A percentile compares a stretch with the other conserved stretches of the same genome.
These are phyloP conservation scores for Psidium guajava DNA, from an alignment of 345 rosid species.

Conservation along the genomic window DNA sequence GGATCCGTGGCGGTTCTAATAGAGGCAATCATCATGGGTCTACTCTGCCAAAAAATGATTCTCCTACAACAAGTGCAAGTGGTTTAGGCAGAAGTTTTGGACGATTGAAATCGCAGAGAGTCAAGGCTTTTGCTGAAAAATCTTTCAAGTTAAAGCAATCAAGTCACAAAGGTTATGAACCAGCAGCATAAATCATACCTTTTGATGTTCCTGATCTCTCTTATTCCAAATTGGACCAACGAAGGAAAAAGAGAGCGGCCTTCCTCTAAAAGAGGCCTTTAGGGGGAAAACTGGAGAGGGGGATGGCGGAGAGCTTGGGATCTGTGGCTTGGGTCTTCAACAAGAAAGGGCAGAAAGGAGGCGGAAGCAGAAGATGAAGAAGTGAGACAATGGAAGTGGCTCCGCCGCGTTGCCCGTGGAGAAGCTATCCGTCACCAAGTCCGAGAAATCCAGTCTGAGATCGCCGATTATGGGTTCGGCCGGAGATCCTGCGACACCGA, in stretches of 20 bases:
- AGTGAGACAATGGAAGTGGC: too few species aligned
- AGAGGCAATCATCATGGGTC: neutral
- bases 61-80: slow-evolving; percentile 5
- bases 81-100: slow-evolving; percentile 23
- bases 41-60: neutral
- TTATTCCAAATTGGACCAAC: slow-evolving; percentile 6
- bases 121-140: slow-evolving; percentile 43
- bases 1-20: neutral
- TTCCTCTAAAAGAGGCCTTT: too few species aligned
- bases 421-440: too few species aligned
- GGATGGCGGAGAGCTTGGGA: too few species aligned
- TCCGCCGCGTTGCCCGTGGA: too few species aligned
- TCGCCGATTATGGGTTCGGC: too few species aligned
- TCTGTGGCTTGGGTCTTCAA: too few species aligned
- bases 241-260: slow-evolving; percentile 21
- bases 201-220: neutral
- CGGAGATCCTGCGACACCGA: too few species aligned
- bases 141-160: slow-evolving; percentile 24
- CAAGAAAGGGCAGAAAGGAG: too few species aligned
- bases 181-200: neutral
- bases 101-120: slow-evolving; percentile 50
- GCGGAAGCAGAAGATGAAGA: too few species aligned
- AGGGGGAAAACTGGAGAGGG: too few species aligned
- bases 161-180: slow-evolving; percentile 4
- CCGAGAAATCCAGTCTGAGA: too few species aligned